Conservation (phyloP, 73 alveolate genomes). For the Paramecium tetraurelia region DNA sequence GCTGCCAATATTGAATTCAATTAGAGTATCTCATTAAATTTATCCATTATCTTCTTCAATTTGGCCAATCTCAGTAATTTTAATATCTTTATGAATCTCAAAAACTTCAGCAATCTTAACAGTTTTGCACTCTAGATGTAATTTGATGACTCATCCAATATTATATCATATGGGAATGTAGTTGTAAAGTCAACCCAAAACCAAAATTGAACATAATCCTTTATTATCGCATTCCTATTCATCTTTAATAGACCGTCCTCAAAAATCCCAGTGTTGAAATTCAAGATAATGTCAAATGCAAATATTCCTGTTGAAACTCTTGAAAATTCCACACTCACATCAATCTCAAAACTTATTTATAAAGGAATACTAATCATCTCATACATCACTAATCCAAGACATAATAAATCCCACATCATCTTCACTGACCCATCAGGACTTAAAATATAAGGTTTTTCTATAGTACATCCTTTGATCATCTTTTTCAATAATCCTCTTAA, state of each 20-base stretch:
- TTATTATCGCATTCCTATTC: constrained; percentile 55
- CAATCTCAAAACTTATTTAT: neutral
- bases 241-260: constrained; percentile 71
- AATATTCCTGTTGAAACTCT: neutral
- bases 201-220: constrained; percentile 70
- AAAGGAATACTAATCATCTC: neutral
- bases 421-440: constrained; percentile 66
- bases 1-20: constrained; percentile 31
- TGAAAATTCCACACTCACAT: neutral
- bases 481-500: neutral
- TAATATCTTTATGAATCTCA: constrained; percentile 72
- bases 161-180: constrained; percentile 74
- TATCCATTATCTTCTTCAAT: constrained; percentile 69
- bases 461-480: neutral
- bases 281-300: constrained; percentile 36
- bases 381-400: neutral
- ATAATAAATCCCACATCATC: constrained; percentile 72
- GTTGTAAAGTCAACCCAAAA: constrained; percentile 71
- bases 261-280: constrained; percentile 71
- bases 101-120: constrained; percentile 67
- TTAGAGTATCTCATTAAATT: constrained; percentile 72
- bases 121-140: constrained; percentile 59
- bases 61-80: constrained; percentile 71
- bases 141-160: constrained; percentile 25
- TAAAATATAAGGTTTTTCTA: constrained; percentile 17